Evolutionary conservation across 2,329 filamentous ascomycete genomes (phyloP), one percentile per base, ranked within the genome.

Genomic region (Claviceps pazoutovae): DNA sequence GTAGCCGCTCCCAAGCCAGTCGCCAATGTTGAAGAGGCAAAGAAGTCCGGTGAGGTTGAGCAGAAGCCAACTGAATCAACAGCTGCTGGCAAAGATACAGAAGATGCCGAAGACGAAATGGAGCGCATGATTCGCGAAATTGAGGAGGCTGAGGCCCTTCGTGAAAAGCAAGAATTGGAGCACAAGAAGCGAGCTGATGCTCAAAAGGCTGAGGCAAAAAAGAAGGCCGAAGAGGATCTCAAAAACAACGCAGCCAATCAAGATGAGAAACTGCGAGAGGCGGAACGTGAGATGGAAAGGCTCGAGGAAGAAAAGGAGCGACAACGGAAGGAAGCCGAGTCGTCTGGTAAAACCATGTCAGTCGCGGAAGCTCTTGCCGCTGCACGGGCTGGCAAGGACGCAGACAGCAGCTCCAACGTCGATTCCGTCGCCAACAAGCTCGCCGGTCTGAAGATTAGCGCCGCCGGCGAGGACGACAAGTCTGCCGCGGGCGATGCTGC

Each of bases 231-330:
- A 2, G 68, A 66, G 16, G 65, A 70, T 23, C 58, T 64, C 46
- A 64, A 65, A 50, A 64, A 67, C 9, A 74, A 71, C 37, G 74
- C 75, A 39, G 79, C 74, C 4, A 75, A 79, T n/a, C 74, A 72
- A 50, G 78, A 82, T 63, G 75, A 74, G 53, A 84, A 83, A 68
- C 78, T 89, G 54, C 79, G 78, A 19, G 85, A 89, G 66, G 78
- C 83, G 55, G 85, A 88, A 64, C 75, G 76, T 19, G 84, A 85
- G 68, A 84, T 82, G 75, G 83, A 84, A 61, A 80, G 79, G 54
- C 69, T 85, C 1, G 86, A 88, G 63, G 84, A 88, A 66, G 84
- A 82, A 65, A 78, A 76, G 59, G 82, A 82, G 64, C 74, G 72
- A 51, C 76, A 75, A 62, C 76, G 76, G 48, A 66, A 68, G 50